phyloP scores from a whole-genome alignment of 306 rosid genomes.

The Crotalaria pallida region DNA sequence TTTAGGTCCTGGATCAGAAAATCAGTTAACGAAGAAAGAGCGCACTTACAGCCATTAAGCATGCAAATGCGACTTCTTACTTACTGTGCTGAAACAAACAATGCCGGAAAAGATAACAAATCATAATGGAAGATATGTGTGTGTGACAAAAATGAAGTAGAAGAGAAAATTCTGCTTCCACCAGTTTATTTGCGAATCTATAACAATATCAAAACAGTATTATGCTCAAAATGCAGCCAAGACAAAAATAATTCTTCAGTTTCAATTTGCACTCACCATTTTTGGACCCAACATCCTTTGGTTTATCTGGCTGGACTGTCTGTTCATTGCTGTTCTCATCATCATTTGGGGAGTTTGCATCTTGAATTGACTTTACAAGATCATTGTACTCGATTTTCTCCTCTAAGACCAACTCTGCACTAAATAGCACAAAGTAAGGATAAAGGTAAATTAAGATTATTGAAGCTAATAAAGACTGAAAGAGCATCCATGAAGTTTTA shows the following conservation, averaged over 20 bases:
- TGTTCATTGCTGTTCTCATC: constrained; percentile 30
- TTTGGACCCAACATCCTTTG: constrained; percentile 27
- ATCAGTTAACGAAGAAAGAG: constrained; percentile 11
- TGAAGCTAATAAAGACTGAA: not conserved
- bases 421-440: constrained; percentile 35
- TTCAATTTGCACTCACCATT: constrained; percentile 37
- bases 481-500: constrained; percentile 8
- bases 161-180: not conserved
- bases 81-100: not conserved
- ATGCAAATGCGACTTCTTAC: not conserved
- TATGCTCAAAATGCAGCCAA: not conserved
- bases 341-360: constrained; percentile 34
- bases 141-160: not conserved
- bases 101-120: not conserved
- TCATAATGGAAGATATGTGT: not conserved
- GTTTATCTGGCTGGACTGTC: constrained; percentile 34
- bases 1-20: constrained; percentile 43
- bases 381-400: constrained; percentile 87
- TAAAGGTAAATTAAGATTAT: not conserved
- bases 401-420: constrained; percentile 83
- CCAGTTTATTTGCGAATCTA: not conserved
- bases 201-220: not conserved
- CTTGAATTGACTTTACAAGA: constrained; percentile 50
- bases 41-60: not conserved
- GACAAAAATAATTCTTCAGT: not conserved